These are phyloP conservation scores for Heterotrichella gracilis DNA, from an alignment of 352 stramenopile genomes.

Conservation along the genomic window DNA sequence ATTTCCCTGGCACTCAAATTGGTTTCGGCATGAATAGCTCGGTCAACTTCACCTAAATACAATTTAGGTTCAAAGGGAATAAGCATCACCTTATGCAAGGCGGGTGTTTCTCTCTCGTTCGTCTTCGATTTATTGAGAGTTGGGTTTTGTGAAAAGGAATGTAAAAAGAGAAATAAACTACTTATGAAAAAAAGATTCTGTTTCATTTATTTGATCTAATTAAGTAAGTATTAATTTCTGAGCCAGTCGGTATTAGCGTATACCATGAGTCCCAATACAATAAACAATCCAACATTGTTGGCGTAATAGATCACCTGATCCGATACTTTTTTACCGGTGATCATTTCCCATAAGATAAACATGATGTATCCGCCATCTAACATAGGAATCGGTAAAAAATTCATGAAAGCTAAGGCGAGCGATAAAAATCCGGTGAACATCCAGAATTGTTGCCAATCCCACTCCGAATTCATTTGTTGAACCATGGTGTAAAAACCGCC, in stretches of 20 bases:
- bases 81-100: background rate
- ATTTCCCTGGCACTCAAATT: background rate
- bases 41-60: background rate
- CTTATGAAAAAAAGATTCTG: too few species aligned
- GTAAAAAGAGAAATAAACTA: too few species aligned
- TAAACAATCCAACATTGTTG: background rate
- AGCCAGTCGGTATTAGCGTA: background rate
- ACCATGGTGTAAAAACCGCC: constrained; percentile 2
- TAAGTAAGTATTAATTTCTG: background rate
- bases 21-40: background rate
- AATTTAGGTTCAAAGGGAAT: background rate
- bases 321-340: background rate
- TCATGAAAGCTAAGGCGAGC: background rate
- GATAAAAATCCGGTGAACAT: background rate
- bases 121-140: background rate
- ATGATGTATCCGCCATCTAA: background rate
- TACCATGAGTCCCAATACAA: background rate
- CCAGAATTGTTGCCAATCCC: background rate
- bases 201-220: too few species aligned
- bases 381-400: background rate
- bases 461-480: background rate
- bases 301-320: constrained; percentile 3
- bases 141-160: background rate
- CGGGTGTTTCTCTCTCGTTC: background rate
- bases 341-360: background rate